Percentiles rank a stretch among this genome's conserved stretches.
Evolutionary conservation across 2,329 filamentous ascomycete genomes (phyloP).

Genomic region (Pseudocercospora ulei): DNA sequence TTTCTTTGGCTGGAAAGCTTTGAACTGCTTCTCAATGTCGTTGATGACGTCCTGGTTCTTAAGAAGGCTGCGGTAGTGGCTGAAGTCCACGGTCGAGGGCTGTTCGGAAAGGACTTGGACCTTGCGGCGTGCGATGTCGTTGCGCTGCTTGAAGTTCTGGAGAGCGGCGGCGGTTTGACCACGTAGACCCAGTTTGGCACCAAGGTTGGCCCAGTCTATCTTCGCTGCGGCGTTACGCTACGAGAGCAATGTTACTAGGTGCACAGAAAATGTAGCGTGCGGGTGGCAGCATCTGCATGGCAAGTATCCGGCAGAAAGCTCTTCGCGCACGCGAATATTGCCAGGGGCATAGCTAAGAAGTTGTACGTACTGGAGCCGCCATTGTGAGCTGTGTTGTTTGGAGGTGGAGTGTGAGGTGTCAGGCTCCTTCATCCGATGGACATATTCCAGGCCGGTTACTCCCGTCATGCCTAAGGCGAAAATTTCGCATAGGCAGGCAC

Average conservation of each 20-base stretch:
- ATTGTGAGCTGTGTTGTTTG: slow-evolving; percentile 23
- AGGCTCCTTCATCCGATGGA: background rate
- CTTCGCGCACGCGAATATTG: background rate
- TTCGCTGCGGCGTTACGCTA: slow-evolving; percentile 97
- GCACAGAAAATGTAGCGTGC: slow-evolving; percentile 9
- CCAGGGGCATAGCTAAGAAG: background rate
- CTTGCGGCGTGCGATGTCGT: slow-evolving; percentile 95
- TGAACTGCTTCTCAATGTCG: slow-evolving; percentile 96
- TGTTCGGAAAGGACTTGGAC: slow-evolving; percentile 74
- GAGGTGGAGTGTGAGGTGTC: slow-evolving; percentile 4
- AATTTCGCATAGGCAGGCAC: no score
- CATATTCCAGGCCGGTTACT: no score
- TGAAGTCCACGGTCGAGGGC: slow-evolving; percentile 81
- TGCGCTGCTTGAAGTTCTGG: slow-evolving; percentile 97
- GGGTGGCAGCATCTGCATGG: slow-evolving; percentile 8
- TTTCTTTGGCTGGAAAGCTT: slow-evolving; percentile 76
- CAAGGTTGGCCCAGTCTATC: slow-evolving; percentile 97
- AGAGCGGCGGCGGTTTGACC: slow-evolving; percentile 87
- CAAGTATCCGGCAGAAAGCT: background rate
- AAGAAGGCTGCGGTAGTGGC: slow-evolving; percentile 77
- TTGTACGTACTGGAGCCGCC: slow-evolving; percentile 29
- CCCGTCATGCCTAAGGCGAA: no score
- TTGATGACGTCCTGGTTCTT: slow-evolving; percentile 95
- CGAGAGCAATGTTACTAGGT: slow-evolving; percentile 24
- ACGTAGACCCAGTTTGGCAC: slow-evolving; percentile 86